Evolutionary conservation across 768 basidiomycete genomes (phyloP).

Genomic region (Lactarius sp.): DNA sequence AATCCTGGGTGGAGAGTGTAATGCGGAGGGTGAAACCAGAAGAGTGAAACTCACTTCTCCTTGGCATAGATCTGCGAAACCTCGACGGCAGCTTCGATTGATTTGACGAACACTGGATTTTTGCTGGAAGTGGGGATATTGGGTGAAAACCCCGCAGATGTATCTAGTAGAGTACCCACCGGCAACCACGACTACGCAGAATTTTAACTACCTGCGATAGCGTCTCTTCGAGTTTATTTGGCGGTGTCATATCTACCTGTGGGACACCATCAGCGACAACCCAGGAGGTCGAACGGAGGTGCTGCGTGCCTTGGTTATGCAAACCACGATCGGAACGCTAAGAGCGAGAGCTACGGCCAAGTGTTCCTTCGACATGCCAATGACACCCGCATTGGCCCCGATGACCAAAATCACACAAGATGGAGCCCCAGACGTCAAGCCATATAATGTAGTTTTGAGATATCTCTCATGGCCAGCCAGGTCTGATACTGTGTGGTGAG

Average conservation of each 20-base stretch:
- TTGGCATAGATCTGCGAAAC: conserved; percentile 67
- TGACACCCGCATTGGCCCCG: conserved; percentile 89
- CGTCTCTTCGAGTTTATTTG: conserved; percentile 87
- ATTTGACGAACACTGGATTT: conserved; percentile 79
- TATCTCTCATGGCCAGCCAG: conserved; percentile 95
- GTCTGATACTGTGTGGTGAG: conserved; percentile 42
- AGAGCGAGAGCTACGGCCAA: conserved; percentile 91
- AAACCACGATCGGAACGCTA: conserved; percentile 88
- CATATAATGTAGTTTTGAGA: conserved; percentile 90
- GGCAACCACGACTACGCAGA: conserved; percentile 86
- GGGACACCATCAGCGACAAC: background rate
- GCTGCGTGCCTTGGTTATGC: conserved; percentile 78
- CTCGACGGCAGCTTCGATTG: conserved; percentile 75
- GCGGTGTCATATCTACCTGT: conserved; percentile 96
- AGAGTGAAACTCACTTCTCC: conserved; percentile 48
- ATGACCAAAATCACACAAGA: conserved; percentile 91
- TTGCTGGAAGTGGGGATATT: conserved; percentile 46
- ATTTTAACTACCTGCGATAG: conserved; percentile 91
- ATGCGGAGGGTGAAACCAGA: background rate
- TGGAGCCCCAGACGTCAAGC: conserved; percentile 89
- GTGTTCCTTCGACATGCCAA: conserved; percentile 95
- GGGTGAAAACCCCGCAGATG: background rate
- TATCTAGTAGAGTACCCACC: conserved; percentile 41
- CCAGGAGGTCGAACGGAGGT: background rate
- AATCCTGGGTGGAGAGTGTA: conserved; percentile 42